Evolutionary conservation across 306 rosid genomes (phyloP).

Genomic region (Prunus fruticosa): DNA sequence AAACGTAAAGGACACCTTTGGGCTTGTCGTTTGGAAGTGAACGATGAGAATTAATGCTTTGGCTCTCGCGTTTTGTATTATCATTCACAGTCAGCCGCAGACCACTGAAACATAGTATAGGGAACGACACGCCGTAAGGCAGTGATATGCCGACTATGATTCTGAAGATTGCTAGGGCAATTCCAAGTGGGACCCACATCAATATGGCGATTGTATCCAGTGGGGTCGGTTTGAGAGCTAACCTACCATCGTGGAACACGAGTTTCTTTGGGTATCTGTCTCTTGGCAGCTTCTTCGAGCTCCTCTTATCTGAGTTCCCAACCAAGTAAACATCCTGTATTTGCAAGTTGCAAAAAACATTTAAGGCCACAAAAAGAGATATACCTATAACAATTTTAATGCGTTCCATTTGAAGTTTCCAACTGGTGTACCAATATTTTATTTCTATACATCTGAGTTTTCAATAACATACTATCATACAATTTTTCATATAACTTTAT

Average conservation of each 20-base stretch:
- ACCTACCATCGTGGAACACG: constrained; percentile 78
- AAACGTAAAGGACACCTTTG: constrained; percentile 55
- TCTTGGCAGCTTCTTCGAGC: constrained; percentile 52
- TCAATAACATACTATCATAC: background rate
- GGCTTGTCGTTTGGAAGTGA: background rate
- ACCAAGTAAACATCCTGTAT: constrained; percentile 61
- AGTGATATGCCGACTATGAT: constrained; percentile 23
- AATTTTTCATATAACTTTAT: background rate
- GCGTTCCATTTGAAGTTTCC: too few relatives aligned
- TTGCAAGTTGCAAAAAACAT: background rate
- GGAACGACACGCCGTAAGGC: constrained; percentile 47
- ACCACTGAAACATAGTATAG: constrained; percentile 38
- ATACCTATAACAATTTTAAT: too few relatives aligned
- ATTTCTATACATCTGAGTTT: background rate
- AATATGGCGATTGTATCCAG: constrained; percentile 33
- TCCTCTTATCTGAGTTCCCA: constrained; percentile 48
- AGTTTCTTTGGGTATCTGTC: constrained; percentile 49
- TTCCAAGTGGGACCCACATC: constrained; percentile 60
- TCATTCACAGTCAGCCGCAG: constrained; percentile 30
- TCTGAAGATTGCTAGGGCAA: constrained; percentile 45
- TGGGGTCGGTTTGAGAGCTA: constrained; percentile 57
- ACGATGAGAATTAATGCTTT: too few relatives aligned
- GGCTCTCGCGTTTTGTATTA: background rate
- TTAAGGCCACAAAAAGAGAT: background rate
- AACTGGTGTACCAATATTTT: too few relatives aligned